Evolutionary conservation across 441 rosid species (phyloP).

Genomic region (Populus hybrid): DNA sequence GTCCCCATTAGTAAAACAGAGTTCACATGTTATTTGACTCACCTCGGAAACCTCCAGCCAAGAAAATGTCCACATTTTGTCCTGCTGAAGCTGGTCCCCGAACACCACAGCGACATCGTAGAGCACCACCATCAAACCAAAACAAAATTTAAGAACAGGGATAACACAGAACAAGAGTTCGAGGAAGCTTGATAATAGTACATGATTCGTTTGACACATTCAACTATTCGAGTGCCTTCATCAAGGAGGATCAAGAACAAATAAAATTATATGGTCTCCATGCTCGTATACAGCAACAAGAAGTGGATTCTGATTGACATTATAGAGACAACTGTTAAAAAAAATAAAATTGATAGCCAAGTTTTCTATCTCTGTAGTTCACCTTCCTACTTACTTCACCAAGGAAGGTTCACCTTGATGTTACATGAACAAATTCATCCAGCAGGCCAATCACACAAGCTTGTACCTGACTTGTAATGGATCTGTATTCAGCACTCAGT

Average conservation of each 20-base stretch:
- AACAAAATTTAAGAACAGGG: slow-evolving; percentile 8
- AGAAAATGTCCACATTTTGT: slow-evolving; percentile 20
- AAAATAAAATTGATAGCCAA: neutral
- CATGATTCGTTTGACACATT: neutral
- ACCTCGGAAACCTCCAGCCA: slow-evolving; percentile 17
- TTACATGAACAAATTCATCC: slow-evolving; percentile 20
- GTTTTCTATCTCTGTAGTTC: slow-evolving; percentile 19
- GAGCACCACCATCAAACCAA: slow-evolving; percentile 10
- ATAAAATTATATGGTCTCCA: neutral
- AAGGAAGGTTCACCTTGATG: slow-evolving; percentile 23
- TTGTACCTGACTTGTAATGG: neutral
- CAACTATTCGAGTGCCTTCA: neutral
- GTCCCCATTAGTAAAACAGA: slow-evolving; percentile 16
- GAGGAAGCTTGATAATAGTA: neutral
- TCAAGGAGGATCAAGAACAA: neutral
- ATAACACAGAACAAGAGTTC: neutral
- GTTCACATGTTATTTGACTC: slow-evolving; percentile 27
- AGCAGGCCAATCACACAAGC: neutral
- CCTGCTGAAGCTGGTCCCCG: slow-evolving; percentile 24
- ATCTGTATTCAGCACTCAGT: neutral
- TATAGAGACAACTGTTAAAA: neutral
- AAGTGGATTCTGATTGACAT: neutral
- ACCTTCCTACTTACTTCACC: slow-evolving; percentile 18
- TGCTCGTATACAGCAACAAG: neutral
- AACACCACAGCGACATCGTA: slow-evolving; percentile 1